phyloP scores from a whole-genome alignment of 192 early-diverging fungal species.

The Phlyctochytrium arcticum region DNA sequence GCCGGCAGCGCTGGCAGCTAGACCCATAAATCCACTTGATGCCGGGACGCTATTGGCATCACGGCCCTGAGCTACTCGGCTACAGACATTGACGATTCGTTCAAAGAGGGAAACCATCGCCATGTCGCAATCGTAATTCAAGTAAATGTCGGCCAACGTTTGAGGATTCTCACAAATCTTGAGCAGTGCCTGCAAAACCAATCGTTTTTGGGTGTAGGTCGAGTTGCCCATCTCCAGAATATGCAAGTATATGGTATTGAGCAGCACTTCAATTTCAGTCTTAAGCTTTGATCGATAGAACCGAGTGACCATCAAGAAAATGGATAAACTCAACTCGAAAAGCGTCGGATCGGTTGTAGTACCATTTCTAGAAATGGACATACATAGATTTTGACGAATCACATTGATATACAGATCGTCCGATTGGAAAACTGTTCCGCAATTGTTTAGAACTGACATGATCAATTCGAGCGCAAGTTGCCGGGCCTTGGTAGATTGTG shows the following conservation, averaged over 20 bases:
- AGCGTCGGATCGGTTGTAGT: conserved; percentile 51
- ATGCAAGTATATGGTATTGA: conserved; percentile 54
- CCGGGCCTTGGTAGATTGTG: conserved; percentile 30
- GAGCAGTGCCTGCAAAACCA: conserved; percentile 49
- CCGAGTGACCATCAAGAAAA: conserved; percentile 53
- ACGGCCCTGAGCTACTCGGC: conserved; percentile 41
- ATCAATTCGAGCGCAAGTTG: conserved; percentile 54
- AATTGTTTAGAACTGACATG: conserved; percentile 49
- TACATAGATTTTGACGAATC: conserved; percentile 37
- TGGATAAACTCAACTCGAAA: conserved; percentile 54
- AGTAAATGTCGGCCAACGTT: conserved; percentile 53
- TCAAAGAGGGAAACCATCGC: conserved; percentile 47
- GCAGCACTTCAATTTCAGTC: conserved; percentile 57
- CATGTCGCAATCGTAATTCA: conserved; percentile 64
- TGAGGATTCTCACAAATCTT: conserved; percentile 54
- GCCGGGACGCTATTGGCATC: conserved; percentile 1
- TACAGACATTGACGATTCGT: conserved; percentile 44
- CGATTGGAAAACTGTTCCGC: conserved; percentile 42
- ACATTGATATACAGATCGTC: conserved; percentile 42
- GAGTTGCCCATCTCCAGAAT: conserved; percentile 62
- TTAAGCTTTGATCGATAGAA: conserved; percentile 48
- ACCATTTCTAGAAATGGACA: conserved; percentile 52
- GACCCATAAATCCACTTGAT: conserved; percentile 26
- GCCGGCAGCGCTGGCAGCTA: conserved; percentile 30
- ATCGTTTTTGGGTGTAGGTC: conserved; percentile 50